These are phyloP conservation scores for Kwoniella europaea DNA, from an alignment of 768 basidiomycete species.

Conservation along the genomic window DNA sequence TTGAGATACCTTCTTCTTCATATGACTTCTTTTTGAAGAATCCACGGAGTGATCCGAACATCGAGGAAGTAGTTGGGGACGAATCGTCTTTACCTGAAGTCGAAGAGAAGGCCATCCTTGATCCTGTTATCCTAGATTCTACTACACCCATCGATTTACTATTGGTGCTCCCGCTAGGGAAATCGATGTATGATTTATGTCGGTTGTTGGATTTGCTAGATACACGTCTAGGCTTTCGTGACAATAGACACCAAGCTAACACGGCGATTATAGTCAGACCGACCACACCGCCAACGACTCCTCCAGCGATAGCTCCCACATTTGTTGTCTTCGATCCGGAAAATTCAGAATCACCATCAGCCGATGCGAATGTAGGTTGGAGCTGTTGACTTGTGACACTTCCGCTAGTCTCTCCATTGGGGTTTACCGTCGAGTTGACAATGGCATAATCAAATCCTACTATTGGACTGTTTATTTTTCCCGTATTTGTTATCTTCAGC, in stretches of 20 bases:
- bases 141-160: background rate
- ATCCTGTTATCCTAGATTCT: background rate
- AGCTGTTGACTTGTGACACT: conserved; percentile 1
- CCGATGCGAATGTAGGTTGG: background rate
- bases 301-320: conserved; percentile 43
- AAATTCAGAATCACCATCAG: background rate
- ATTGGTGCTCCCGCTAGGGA: background rate
- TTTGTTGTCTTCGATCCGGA: conserved; percentile 8
- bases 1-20: background rate
- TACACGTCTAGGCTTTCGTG: background rate
- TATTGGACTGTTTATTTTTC: background rate
- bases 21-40: background rate
- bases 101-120: conserved; percentile 5
- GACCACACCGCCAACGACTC: conserved; percentile 40
- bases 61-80: background rate
- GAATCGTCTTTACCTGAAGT: background rate
- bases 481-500: conserved; percentile 24
- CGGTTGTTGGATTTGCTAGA: background rate
- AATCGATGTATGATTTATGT: conserved; percentile 12
- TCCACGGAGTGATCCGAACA: background rate
- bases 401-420: background rate
- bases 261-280: conserved; percentile 39
- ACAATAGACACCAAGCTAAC: conserved; percentile 24
- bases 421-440: conserved; percentile 20
- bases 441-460: conserved; percentile 28